These are phyloP conservation scores for Aspergillus pseudoglaucus DNA, from an alignment of 2,329 filamentous ascomycete genomes.

Conservation along the genomic window DNA sequence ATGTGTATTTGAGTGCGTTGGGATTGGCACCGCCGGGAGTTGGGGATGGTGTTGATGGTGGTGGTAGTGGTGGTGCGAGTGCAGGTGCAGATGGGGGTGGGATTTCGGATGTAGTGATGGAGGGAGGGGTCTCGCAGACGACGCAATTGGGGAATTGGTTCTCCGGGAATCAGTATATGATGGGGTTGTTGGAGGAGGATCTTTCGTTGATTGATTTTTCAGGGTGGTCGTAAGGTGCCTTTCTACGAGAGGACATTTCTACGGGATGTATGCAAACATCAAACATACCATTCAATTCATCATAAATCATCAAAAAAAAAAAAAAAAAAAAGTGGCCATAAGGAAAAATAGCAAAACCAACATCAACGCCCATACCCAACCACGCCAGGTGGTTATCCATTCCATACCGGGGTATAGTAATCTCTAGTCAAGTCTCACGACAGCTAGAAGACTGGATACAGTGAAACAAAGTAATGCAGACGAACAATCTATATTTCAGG, in stretches of 20 bases:
- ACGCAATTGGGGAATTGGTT: slow-evolving; percentile 60
- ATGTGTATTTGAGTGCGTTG: slow-evolving; percentile 58
- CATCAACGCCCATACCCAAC: not conserved
- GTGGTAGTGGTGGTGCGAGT: not conserved
- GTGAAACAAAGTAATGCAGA: not conserved
- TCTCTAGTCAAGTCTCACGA: not conserved
- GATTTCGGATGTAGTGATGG: slow-evolving; percentile 1
- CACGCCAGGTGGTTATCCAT: not conserved
- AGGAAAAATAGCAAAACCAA: not conserved
- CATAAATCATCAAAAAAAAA: not conserved
- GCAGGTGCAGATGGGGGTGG: not conserved
- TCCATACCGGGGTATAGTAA: not conserved
- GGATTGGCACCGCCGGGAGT: slow-evolving; percentile 47
- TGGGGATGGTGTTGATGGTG: slow-evolving; percentile 1
- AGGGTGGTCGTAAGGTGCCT: slow-evolving; percentile 1
- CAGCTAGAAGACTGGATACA: not conserved
- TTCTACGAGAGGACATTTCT: not conserved
- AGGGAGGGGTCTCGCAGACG: slow-evolving; percentile 19
- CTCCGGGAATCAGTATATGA: slow-evolving; percentile 58
- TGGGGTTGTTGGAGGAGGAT: slow-evolving; percentile 60
- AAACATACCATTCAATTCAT: not conserved
- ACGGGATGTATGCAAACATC: not conserved
- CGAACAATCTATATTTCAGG: slow-evolving; percentile 18
- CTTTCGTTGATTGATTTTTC: slow-evolving; percentile 22
- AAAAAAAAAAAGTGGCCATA: not conserved